phyloP scores from a whole-genome alignment of 768 basidiomycete species.

The Macrocybe gigantea region DNA sequence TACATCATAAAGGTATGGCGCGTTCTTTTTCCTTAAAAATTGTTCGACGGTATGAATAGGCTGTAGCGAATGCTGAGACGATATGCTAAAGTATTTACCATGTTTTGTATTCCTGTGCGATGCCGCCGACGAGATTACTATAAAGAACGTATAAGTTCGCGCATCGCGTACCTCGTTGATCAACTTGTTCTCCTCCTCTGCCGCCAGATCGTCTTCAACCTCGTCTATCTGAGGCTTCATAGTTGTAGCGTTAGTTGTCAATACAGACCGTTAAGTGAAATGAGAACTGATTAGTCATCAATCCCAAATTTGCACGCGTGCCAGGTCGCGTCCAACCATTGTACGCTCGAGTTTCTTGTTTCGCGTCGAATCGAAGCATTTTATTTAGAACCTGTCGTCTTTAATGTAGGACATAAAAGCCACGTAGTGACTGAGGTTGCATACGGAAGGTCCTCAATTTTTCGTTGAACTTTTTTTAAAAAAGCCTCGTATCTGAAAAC shows the following conservation, averaged over 20 bases:
- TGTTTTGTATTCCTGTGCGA: conserved; percentile 73
- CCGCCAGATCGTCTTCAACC: conserved; percentile 72
- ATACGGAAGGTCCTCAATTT: too few relatives aligned
- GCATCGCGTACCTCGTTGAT: conserved; percentile 67
- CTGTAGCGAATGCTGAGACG: neutral
- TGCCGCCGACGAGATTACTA: neutral
- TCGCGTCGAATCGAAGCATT: too few relatives aligned
- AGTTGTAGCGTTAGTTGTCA: neutral
- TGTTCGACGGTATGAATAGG: conserved; percentile 1
- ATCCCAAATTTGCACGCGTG: too few relatives aligned
- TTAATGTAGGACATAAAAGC: too few relatives aligned
- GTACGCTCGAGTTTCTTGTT: too few relatives aligned
- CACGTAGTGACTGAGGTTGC: too few relatives aligned
- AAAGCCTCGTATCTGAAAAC: too few relatives aligned
- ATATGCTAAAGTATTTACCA: conserved; percentile 40
- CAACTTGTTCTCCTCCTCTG: conserved; percentile 83
- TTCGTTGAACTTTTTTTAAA: too few relatives aligned
- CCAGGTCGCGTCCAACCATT: too few relatives aligned
- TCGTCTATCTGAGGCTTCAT: conserved; percentile 59
- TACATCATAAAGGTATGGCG: conserved; percentile 95
- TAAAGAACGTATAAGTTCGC: conserved; percentile 8
- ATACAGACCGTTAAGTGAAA: too few relatives aligned
- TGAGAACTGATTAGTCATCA: too few relatives aligned
- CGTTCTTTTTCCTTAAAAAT: conserved; percentile 82
- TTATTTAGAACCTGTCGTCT: too few relatives aligned